Evolutionary conservation across 495 filamentous ascomycete species (phyloP).

Genomic region (Trichoderma erinaceum): DNA sequence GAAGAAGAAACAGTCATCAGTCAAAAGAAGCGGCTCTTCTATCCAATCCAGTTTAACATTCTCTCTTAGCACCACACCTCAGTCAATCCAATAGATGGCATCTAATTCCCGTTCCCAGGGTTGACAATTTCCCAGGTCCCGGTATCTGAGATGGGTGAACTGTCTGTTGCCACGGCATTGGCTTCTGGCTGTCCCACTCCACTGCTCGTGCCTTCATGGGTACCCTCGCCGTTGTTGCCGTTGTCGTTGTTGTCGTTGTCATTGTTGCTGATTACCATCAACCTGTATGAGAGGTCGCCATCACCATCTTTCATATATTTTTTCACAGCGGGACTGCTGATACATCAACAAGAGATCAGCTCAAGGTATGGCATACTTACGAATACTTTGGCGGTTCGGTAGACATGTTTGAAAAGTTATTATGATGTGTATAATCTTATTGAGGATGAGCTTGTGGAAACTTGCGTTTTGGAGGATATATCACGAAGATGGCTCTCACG

Average conservation of each 20-base stretch:
- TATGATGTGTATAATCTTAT: neutral
- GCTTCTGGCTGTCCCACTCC: neutral
- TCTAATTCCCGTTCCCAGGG: neutral
- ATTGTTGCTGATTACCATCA: neutral
- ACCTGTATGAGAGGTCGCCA: neutral
- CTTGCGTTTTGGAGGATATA: neutral
- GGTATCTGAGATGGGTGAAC: neutral
- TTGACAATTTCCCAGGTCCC: neutral
- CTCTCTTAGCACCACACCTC: neutral
- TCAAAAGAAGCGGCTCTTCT: too few species aligned
- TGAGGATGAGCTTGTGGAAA: neutral
- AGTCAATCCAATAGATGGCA: neutral
- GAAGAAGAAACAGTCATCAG: too few species aligned
- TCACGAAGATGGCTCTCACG: neutral
- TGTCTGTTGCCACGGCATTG: neutral
- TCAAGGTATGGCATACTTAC: neutral
- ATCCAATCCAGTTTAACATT: neutral
- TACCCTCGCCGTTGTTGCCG: too few species aligned
- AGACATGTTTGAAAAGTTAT: neutral
- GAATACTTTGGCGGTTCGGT: neutral
- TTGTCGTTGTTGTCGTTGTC: neutral
- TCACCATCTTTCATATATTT: neutral
- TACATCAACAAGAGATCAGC: neutral
- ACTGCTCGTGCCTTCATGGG: too few species aligned
- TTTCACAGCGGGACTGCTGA: neutral